Conservation (phyloP, 306 rosid species). For the Quercus bicolor region DNA sequence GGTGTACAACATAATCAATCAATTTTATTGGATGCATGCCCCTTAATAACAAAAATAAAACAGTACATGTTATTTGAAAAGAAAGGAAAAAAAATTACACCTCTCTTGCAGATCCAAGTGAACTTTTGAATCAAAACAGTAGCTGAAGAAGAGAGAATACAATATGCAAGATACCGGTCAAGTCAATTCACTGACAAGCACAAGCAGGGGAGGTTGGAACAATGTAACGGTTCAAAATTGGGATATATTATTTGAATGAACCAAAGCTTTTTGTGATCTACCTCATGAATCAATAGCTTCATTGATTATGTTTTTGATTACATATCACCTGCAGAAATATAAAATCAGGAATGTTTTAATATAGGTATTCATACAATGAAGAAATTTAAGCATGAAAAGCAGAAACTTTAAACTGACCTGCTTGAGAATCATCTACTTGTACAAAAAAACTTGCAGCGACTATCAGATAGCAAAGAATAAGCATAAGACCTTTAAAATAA, state of each 20-base stretch:
- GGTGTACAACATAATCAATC: not conserved
- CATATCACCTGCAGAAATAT: constrained; percentile 6
- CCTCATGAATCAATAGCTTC: too few relatives aligned
- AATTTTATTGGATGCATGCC: not conserved
- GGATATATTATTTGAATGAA: too few relatives aligned
- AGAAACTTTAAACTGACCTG: constrained; percentile 12
- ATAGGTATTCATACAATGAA: not conserved
- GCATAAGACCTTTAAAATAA: constrained; percentile 80
- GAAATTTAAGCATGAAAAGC: not conserved
- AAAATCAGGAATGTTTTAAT: not conserved
- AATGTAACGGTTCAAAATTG: too few relatives aligned
- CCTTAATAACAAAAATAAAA: not conserved
- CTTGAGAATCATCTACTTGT: constrained; percentile 29
- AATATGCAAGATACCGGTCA: too few relatives aligned
- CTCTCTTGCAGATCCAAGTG: not conserved
- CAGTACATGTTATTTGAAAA: not conserved
- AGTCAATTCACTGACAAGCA: too few relatives aligned
- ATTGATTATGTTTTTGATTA: not conserved
- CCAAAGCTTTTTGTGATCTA: too few relatives aligned
- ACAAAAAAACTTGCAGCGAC: constrained; percentile 43
- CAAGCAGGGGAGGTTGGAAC: too few relatives aligned
- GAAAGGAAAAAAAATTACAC: not conserved
- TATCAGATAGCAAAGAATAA: constrained; percentile 77
- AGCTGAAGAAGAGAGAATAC: too few relatives aligned
- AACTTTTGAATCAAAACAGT: not conserved